Percentiles rank a stretch among this genome's conserved stretches.
phyloP scores from a whole-genome alignment of 2,329 filamentous ascomycete genomes.

The Neophaeococcomyces aloes region DNA sequence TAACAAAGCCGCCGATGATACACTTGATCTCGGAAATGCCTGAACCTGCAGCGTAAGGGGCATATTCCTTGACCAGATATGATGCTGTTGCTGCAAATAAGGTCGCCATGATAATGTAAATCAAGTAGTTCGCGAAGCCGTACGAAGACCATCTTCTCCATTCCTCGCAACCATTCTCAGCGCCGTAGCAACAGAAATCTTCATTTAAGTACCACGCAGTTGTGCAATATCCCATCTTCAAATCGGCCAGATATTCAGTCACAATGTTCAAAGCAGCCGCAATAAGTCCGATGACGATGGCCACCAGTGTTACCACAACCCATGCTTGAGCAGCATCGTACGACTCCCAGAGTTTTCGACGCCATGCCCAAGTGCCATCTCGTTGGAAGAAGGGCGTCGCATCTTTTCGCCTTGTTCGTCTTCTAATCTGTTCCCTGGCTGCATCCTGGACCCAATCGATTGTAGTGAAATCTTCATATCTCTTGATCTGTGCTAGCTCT shows the following conservation, averaged over 20 bases:
- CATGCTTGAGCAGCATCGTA: constrained; percentile 96
- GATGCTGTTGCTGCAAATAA: constrained; percentile 75
- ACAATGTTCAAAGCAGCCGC: constrained; percentile 89
- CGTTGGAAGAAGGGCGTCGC: constrained; percentile 62
- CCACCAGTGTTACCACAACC: constrained; percentile 91
- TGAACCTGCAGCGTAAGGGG: constrained; percentile 90
- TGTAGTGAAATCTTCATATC: constrained; percentile 98
- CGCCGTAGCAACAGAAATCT: constrained; percentile 95
- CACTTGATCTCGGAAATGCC: constrained; percentile 99
- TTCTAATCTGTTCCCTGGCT: constrained; percentile 72
- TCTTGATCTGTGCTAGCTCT: constrained; percentile 94
- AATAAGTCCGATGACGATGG: constrained; percentile 84
- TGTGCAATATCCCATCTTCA: constrained; percentile 91
- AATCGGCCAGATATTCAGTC: constrained; percentile 91
- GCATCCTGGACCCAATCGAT: constrained; percentile 98
- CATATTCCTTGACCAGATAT: constrained; percentile 76
- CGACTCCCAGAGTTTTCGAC: constrained; percentile 67
- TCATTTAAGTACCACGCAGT: constrained; percentile 97
- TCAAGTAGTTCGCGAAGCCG: constrained; percentile 66
- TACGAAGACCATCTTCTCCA: constrained; percentile 86
- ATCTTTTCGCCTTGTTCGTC: constrained; percentile 63
- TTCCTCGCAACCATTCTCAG: constrained; percentile 75
- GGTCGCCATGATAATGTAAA: constrained; percentile 79
- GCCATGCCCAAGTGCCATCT: constrained; percentile 62
- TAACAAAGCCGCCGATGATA: constrained; percentile 96